Evolutionary conservation across 139 green algal genomes (phyloP), one percentile per base, ranked within the genome.

Genomic region (Medakamo hakoo): DNA sequence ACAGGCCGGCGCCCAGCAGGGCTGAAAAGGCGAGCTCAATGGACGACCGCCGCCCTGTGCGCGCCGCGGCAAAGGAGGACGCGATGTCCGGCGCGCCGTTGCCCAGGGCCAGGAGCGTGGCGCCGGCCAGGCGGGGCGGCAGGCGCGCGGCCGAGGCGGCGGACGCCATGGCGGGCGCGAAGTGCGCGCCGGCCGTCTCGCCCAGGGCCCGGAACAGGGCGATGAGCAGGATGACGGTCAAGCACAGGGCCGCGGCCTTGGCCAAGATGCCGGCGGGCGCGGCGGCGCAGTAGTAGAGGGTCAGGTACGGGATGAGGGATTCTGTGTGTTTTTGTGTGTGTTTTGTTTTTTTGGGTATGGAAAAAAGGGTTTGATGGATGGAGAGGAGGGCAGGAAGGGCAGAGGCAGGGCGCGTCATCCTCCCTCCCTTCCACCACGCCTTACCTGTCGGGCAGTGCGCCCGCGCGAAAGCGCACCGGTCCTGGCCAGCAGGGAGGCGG

Each of bases 71-170:
- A 40, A 94, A 83, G 55, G 82, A 91, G 22, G 88, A 71, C 0
- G 78, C 90, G 21, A 95, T 67, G 74, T 95, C 88, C 5, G 88
- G 87, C 0, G 88, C 88, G 0, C 87, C 88, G 69, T 95, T 95
- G 60, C 87, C 88, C 29, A 94, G 77, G 0, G 88, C 86, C 40
- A 95, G 78, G 56, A 95, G 84, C 0, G 87, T 95, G 1, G 94
- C 88, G 70, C 85, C 88, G 3, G 80, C 86, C 68, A 95, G 85
- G 30, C 88, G 73, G 20, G 88, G 88, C 31, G 86, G 72, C 71
- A 95, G 79, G 25, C 86, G 86, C 27, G 88, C 72, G 27, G 93
- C 85, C 58, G 72, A 67, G 9, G 40, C 40, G 40, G 16, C 9
- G 40, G 9, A 9, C 1, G 84, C 81, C 60, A 94, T 80, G 52